Percentiles rank a stretch among this genome's conserved stretches.
phyloP scores from a whole-genome alignment of 2,329 filamentous ascomycete genomes.

The Parafenestella ontariensis region DNA sequence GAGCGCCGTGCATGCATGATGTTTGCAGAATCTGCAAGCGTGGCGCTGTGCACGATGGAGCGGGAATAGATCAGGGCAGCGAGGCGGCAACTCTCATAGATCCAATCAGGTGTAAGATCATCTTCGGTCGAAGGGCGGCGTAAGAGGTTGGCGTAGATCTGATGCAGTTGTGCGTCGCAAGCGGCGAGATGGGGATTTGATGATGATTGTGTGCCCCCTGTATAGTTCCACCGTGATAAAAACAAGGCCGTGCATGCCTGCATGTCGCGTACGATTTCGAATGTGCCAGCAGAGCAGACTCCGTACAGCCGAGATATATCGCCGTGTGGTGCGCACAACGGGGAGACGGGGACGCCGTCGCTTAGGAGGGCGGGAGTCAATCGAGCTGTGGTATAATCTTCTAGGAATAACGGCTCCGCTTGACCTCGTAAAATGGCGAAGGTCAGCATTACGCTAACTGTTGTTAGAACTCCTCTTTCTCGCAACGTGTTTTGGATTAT shows the following conservation, averaged over 20 bases:
- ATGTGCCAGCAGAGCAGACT: constrained; percentile 27
- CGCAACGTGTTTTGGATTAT: neutral
- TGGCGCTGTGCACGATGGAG: constrained; percentile 35
- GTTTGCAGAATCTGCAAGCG: constrained; percentile 31
- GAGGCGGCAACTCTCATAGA: constrained; percentile 42
- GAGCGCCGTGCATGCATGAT: constrained; percentile 20
- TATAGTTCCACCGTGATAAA: constrained; percentile 25
- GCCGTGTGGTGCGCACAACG: constrained; percentile 27
- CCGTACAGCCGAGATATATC: constrained; percentile 23
- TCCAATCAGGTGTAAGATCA: constrained; percentile 31
- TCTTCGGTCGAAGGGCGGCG: constrained; percentile 18
- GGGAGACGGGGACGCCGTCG: constrained; percentile 24
- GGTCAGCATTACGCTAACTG: constrained; percentile 28
- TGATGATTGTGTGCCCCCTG: constrained; percentile 5
- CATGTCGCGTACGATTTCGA: constrained; percentile 37
- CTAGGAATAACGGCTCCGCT: constrained; percentile 13
- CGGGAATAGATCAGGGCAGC: constrained; percentile 42
- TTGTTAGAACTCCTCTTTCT: constrained; percentile 1
- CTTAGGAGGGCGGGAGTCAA: constrained; percentile 5
- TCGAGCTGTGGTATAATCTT: constrained; percentile 18
- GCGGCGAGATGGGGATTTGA: constrained; percentile 19
- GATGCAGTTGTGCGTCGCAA: constrained; percentile 32
- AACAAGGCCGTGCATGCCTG: constrained; percentile 31
- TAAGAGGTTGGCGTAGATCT: constrained; percentile 32
- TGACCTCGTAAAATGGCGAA: constrained; percentile 33